phyloP scores from a whole-genome alignment of 2,329 filamentous ascomycete genomes.

The Trichoderma afroharzianum region DNA sequence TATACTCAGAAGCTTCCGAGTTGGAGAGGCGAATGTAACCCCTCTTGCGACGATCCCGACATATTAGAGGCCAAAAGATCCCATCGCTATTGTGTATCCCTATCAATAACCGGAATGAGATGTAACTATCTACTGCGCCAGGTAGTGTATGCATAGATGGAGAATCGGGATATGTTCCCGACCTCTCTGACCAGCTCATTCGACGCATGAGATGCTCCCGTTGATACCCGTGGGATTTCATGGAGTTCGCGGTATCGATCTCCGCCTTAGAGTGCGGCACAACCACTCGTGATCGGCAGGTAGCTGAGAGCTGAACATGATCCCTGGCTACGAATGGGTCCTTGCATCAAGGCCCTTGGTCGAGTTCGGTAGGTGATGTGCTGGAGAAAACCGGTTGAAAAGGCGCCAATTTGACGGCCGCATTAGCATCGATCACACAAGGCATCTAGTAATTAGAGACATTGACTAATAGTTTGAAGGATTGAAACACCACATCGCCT shows the following conservation, averaged over 20 bases:
- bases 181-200: background rate
- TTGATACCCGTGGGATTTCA: background rate
- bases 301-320: background rate
- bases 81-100: background rate
- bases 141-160: background rate
- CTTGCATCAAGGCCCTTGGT: background rate
- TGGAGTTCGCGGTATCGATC: background rate
- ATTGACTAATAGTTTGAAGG: background rate
- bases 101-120: background rate
- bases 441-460: background rate
- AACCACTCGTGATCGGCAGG: background rate
- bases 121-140: background rate
- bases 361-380: conserved; percentile 3
- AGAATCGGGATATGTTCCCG: background rate
- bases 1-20: background rate
- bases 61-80: background rate
- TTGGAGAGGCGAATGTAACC: background rate
- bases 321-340: background rate
- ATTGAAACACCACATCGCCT: background rate
- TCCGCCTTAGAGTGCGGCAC: background rate
- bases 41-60: background rate
- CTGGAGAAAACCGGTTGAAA: background rate
- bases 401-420: background rate
- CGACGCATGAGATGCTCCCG: background rate
- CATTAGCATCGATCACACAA: background rate